Percentiles rank a stretch among this genome's conserved stretches.
Conservation (phyloP, 2,329 filamentous ascomycete genomes). For the Sphaceloma murrayae region DNA sequence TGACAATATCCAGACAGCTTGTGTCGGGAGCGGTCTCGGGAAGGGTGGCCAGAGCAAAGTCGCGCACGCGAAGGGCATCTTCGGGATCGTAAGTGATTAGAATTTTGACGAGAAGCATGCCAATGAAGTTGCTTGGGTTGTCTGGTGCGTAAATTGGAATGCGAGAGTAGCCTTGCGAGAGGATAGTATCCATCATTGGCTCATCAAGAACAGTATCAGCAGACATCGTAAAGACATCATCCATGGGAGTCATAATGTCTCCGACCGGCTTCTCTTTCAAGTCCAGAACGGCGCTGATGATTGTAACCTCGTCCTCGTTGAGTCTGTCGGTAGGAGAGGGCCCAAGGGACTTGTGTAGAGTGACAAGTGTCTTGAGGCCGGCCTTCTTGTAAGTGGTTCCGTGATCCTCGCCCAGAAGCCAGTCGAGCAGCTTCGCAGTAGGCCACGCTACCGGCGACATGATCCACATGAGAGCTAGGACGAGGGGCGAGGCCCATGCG, state of each 20-base stretch:
- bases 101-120: conserved; percentile 97
- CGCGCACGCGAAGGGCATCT: conserved; percentile 73
- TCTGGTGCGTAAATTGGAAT: conserved; percentile 89
- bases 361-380: conserved; percentile 90
- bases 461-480: conserved; percentile 83
- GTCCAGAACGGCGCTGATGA: conserved; percentile 93
- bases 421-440: conserved; percentile 89
- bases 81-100: conserved; percentile 98
- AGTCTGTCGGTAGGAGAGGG: conserved; percentile 73
- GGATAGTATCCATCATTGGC: conserved; percentile 83
- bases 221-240: conserved; percentile 94
- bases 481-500: conserved; percentile 82
- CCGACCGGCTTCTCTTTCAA: conserved; percentile 93
- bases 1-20: conserved; percentile 95
- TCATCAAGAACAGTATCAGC: conserved; percentile 89
- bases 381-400: conserved; percentile 98
- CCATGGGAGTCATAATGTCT: conserved; percentile 97
- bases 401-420: conserved; percentile 85
- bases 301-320: conserved; percentile 96
- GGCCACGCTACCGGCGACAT: conserved; percentile 87
- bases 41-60: conserved; percentile 86
- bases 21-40: conserved; percentile 93
- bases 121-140: conserved; percentile 79
- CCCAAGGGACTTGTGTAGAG: conserved; percentile 83
- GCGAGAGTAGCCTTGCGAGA: conserved; percentile 87